phyloP scores from a whole-genome alignment of 257 asterid genomes.

The Anisodus acutangulus region DNA sequence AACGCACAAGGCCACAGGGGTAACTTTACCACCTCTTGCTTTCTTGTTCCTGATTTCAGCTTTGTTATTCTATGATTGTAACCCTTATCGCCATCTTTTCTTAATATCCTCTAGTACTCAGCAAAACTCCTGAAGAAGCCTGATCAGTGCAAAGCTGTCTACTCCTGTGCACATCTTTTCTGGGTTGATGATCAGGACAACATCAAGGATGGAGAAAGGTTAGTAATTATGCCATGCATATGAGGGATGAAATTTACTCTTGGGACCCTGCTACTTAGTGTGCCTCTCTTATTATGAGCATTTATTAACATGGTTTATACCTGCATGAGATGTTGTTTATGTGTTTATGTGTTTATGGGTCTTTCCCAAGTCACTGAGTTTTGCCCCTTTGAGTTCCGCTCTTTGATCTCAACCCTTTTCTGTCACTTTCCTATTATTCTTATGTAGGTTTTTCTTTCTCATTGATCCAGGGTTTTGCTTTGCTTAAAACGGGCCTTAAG shows the following conservation, averaged over 20 bases:
- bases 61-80: slow-evolving; percentile 11
- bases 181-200: slow-evolving; percentile 93
- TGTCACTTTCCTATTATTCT: slow-evolving; percentile 13
- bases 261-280: background rate
- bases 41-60: slow-evolving; percentile 9
- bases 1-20: slow-evolving; percentile 99
- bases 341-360: background rate
- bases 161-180: slow-evolving; percentile 96
- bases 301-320: background rate
- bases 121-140: slow-evolving; percentile 98
- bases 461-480: slow-evolving; percentile 76
- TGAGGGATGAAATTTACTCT: background rate
- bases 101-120: slow-evolving; percentile 63
- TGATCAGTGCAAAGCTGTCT: slow-evolving; percentile 98
- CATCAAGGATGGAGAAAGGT: slow-evolving; percentile 96
- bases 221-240: slow-evolving; percentile 26
- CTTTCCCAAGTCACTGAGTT: slow-evolving; percentile 15
- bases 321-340: background rate
- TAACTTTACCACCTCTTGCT: slow-evolving; percentile 40
- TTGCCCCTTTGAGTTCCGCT: background rate
- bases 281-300: background rate
- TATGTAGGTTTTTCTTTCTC: slow-evolving; percentile 25
- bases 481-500: slow-evolving; percentile 95
- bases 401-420: background rate
- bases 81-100: slow-evolving; percentile 32